Evolutionary conservation across 2,329 filamentous ascomycete species (phyloP), one percentile per base, ranked within the genome.

Genomic region (Magnaporthiopsis incrustans): DNA sequence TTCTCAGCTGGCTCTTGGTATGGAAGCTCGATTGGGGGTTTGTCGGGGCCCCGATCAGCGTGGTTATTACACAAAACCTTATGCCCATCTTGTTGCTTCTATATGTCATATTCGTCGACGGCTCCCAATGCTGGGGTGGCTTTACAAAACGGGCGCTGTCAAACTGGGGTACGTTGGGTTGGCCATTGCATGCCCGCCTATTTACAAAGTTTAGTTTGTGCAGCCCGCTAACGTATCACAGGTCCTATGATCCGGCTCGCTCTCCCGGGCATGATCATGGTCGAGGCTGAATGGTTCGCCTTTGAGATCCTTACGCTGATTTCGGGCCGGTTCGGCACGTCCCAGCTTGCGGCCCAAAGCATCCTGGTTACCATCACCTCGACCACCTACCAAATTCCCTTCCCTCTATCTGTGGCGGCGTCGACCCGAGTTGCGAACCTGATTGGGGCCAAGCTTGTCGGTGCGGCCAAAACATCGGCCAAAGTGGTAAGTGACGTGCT

Each of bases 291-390:
- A 74, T 96, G 91, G 77, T 83, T 97, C 14, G 92, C 93, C 8
- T 98, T 98, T 74, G 94, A 98, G 74, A 86, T 97, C 61, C 80
- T 97, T 67, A 97, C 92, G 0, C 81, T 97, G n/a, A 86, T 88
- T 11, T 85, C 91, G 0, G 91, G 89, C 62, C 91, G 90, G 69
- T 88, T 97, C 65, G 90, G 90, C 22, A 86, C 90, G 1, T 88
- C 88, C 25, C 86, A 89, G 66, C 84, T 98, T 1, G 94, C 94
- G 0, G 93, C 95, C 0, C 93, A 99, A 75, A 93, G 90, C 44
- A 88, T 97, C 18, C 79, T 98, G 2, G 85, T 89, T 27, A 95
- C 90, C 0, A 80, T 97, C 59, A 87, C 89, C 0, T 86, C 88
- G 12, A 85, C 96, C 30, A 91, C 90, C 0, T 98, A 92, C 78